Evolutionary conservation across 208 protist genomes (phyloP), one percentile per base, ranked within the genome.

Genomic region (Leishmania aethiopica): DNA sequence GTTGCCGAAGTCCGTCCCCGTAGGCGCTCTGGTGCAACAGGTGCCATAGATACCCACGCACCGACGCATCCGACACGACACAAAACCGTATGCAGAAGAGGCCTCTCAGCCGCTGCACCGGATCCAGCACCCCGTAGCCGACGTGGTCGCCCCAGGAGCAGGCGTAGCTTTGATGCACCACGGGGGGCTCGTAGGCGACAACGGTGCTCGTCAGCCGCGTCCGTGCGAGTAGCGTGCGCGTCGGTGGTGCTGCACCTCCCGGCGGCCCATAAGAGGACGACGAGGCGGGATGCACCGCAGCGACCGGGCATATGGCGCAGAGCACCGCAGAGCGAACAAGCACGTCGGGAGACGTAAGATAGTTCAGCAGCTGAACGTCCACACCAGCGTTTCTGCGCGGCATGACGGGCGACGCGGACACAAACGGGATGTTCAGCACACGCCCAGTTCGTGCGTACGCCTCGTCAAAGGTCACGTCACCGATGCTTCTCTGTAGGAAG

Each of bases 391-490:
- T 62, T 49, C 85, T 66, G 35, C 64, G 70, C 76, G n/a, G 40
- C 82, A 55, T 42, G 57, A 66, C 76, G 57, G 19, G 37, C 11
- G 45, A 55, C n/a, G 81, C 78, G 11, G 85, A 64, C 32, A 75
- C 72, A 75, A 90, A 94, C 17, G 88, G 89, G 55, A 98, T 95
- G 85, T 98, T 97, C 70, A 98, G 79, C 35, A 95, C 85, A 28
- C 90, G 87, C 25, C 93, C 91, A 6, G 94, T 97, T 47, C 73
- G 77, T 55, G 90, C 71, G 78, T 95, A 98, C 13, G 94, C 94
- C 75, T 98, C 94, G 62, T 84, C 72, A 84, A 98, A 97, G 13
- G 94, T 97, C 7, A 95, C 77, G 25, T 97, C 92, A 2, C 94
- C 95, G 22, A 95, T 79, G 64, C 82, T 90, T 42, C 81, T 75